Conservation (phyloP, 2,329 filamentous ascomycete genomes). For the Cladosporium sp. region DNA sequence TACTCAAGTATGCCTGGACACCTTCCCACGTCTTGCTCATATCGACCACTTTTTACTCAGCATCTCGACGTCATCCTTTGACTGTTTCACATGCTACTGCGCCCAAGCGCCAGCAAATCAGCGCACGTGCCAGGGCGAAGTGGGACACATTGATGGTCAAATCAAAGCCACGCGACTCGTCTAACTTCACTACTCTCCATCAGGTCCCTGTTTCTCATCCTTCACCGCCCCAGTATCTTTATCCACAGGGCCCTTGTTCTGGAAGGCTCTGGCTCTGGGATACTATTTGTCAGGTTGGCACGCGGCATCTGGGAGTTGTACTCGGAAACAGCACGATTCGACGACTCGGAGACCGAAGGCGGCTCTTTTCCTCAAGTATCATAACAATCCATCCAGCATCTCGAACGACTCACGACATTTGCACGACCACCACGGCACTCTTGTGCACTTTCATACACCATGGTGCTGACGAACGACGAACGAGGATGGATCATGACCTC, state of each 20-base stretch:
- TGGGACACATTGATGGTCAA: slow-evolving; percentile 16
- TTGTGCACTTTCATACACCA: slow-evolving; percentile 25
- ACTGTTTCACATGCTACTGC: slow-evolving; percentile 1
- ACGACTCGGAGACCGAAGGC: neutral
- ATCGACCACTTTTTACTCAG: slow-evolving; percentile 6
- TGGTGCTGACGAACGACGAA: slow-evolving; percentile 72
- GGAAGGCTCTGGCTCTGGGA: neutral
- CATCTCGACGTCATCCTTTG: slow-evolving; percentile 9
- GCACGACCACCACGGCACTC: neutral
- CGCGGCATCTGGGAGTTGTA: neutral
- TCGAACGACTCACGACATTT: neutral
- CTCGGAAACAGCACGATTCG: neutral
- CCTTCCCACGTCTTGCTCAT: neutral
- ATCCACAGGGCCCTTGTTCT: neutral
- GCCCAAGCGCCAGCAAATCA: neutral
- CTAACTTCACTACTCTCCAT: slow-evolving; percentile 7
- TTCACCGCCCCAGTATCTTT: neutral
- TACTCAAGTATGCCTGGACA: neutral
- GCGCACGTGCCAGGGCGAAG: slow-evolving; percentile 10
- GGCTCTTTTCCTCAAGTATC: neutral
- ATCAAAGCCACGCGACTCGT: slow-evolving; percentile 10
- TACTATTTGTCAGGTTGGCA: neutral
- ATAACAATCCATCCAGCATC: neutral
- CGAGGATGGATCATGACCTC: slow-evolving; percentile 90
- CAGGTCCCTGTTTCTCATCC: neutral